Evolutionary conservation across 1,284 basidiomycete species (phyloP), one percentile per base, ranked within the genome.

Genomic region (Mycosarcoma mackinlayi): DNA sequence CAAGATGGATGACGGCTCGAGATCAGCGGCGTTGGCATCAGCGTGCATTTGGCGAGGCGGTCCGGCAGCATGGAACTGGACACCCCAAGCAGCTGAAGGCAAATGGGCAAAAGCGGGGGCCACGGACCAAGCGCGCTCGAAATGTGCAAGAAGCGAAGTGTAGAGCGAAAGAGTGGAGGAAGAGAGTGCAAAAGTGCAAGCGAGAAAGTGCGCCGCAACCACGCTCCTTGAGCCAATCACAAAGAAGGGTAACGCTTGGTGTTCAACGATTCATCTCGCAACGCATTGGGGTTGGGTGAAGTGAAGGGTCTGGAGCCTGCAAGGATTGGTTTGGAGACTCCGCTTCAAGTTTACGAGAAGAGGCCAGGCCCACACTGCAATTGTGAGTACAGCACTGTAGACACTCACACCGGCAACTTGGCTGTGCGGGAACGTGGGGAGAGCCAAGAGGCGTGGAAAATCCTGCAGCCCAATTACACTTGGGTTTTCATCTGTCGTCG

Each of bases 271-370:
- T n/a, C n/a, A n/a, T n/a, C n/a, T n/a, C n/a, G n/a, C 41, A 49
- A 57, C 55, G 55, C 55, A 57, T 57, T 57, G 46, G 55, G 55
- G 19, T n/a, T n/a, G 11, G 16, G 2, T 16, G 13, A 6, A 35
- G 33, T n/a, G n/a, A 14, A 62, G 25, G 51, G 53, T 51, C 60
- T 55, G 42, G 60, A 50, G 47, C 48, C 40, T 34, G 21, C n/a
- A 5, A 27, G 10, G 24, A 13, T 23, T 28, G 11, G 16, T 38
- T 33, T 61, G 53, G 53, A 57, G 60, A 52, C 60, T 63, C 60
- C 60, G 60, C 60, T 56, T 47, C 35, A 33, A 42, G 45, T 44
- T 39, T 23, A 8, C 24, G 19, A 35, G 16, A 6, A n/a, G 16
- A 16, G 33, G 16, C 33, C 9, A 35, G 33, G n/a, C 33, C 33